Percentiles rank a stretch among this genome's conserved stretches.
phyloP scores from a whole-genome alignment of 352 stramenopile genomes.

The Aphanomyces cochlioides region DNA sequence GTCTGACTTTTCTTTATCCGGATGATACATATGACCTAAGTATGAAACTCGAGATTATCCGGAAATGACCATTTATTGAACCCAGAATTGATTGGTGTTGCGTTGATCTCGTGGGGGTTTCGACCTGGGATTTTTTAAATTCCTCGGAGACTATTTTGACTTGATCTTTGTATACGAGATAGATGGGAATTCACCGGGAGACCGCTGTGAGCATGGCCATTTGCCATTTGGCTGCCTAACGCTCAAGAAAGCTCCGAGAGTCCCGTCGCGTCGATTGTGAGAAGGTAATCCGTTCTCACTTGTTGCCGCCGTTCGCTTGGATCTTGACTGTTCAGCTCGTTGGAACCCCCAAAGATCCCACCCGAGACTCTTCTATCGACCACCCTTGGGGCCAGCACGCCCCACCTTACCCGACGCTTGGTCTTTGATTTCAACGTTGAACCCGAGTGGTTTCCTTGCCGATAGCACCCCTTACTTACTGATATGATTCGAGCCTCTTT shows the following conservation, averaged over 20 bases:
- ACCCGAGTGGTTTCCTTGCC: constrained; percentile 32
- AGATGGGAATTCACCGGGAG: not conserved
- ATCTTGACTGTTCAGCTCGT: constrained; percentile 33
- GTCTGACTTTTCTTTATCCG: not conserved
- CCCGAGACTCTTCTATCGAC: constrained; percentile 6
- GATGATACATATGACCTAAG: not conserved
- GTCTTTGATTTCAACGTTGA: constrained; percentile 33
- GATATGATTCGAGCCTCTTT: constrained; percentile 28
- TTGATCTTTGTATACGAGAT: constrained; percentile 25
- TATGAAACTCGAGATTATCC: not conserved
- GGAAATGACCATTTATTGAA: not conserved
- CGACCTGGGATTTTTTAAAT: constrained; percentile 14
- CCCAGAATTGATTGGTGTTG: constrained; percentile 14
- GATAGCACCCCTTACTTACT: constrained; percentile 27
- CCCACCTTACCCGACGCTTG: constrained; percentile 25
- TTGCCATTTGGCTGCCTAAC: constrained; percentile 33
- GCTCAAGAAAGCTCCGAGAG: constrained; percentile 30
- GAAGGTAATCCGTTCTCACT: not conserved
- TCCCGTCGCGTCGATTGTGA: not conserved
- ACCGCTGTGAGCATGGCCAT: not conserved
- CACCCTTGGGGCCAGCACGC: constrained; percentile 27
- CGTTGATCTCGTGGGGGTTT: not conserved
- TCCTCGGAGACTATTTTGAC: constrained; percentile 30
- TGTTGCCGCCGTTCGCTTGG: constrained; percentile 8
- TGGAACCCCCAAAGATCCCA: constrained; percentile 25